Evolutionary conservation across 2,329 filamentous ascomycete genomes (phyloP).

Genomic region (Pestalotiopsis fici): DNA sequence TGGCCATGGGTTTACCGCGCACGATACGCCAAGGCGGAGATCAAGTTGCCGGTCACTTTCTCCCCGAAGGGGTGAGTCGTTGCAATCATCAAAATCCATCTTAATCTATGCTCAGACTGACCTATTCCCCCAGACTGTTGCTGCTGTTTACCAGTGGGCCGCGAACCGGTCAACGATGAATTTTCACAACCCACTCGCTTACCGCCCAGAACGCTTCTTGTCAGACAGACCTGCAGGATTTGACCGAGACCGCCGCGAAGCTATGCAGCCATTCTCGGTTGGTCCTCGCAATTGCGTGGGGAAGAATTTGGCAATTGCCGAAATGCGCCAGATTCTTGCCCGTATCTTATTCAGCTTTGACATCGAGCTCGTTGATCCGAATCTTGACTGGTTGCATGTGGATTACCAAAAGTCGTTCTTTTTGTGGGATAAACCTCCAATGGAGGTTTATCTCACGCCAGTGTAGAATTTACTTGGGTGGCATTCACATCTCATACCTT

Average conservation of each 20-base stretch:
- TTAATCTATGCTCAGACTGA: background rate
- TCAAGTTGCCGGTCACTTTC: background rate
- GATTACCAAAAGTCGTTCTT: conserved; percentile 9
- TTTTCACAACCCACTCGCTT: background rate
- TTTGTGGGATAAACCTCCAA: background rate
- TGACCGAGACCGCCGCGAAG: background rate
- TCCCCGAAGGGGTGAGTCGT: background rate
- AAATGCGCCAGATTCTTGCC: background rate
- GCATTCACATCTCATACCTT: too few relatives aligned
- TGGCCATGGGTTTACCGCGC: background rate
- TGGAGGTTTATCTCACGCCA: background rate
- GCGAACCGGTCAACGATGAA: background rate
- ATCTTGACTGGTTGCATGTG: background rate
- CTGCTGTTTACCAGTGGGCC: background rate
- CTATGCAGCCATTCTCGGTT: background rate
- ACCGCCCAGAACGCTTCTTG: background rate
- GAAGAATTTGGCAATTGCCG: background rate
- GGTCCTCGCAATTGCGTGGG: background rate
- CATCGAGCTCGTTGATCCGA: background rate
- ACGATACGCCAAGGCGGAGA: background rate
- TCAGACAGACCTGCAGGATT: background rate
- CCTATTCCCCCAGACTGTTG: background rate
- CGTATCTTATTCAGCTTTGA: background rate
- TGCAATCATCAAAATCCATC: background rate
- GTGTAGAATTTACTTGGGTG: background rate